Evolutionary conservation across 768 basidiomycete genomes (phyloP), one percentile per base, ranked within the genome.

Genomic region (Pleurotus tuoliensis): DNA sequence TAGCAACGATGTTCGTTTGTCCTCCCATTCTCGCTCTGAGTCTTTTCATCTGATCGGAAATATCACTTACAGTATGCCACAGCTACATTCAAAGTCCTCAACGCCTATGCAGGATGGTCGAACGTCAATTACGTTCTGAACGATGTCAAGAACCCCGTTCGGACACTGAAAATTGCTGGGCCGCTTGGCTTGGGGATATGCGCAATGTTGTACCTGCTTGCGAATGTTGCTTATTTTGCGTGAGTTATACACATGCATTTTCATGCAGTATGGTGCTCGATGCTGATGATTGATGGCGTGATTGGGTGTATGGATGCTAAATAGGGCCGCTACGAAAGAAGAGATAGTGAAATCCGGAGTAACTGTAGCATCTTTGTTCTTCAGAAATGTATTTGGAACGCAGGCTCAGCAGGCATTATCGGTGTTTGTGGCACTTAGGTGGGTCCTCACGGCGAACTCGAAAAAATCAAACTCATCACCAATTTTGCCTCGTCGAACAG

Each of bases 81-180:
- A 0, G 83, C 81, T 2, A 82, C 76, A 1, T 82, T 82, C 75
- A 83, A 84, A 58, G 80, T 85, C 22, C 67, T 84, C 37, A 66
- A 69, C 40, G 67, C 71, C 5, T 69, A 70, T 52, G 62, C 66
- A 4, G 82, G 82, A 4, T 84, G 83, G 82, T 79, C 78, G 2
- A 79, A 77, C 45, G 77, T 80, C 24, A 83, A 83, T 61, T 82
- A 81, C 52, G 83, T 84, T 4, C 66, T 85, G 56, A 84, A 83
- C 66, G 82, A 84, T 8, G 82, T 86, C 51, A 79, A 77, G 59
- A 71, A 84, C 61, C 83, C 83, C 0, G 73, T 83, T 2, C 76
- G 80, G 44, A 86, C 84, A 5, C 76, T 86, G 49, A 82, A 82
- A 66, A 82, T 84, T 30, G 82, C 83, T 0, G 83, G 80, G 2